Base-by-base conservation (phyloP, 2,329 filamentous ascomycete genomes). In the Sclerotinia nivalis region DNA sequence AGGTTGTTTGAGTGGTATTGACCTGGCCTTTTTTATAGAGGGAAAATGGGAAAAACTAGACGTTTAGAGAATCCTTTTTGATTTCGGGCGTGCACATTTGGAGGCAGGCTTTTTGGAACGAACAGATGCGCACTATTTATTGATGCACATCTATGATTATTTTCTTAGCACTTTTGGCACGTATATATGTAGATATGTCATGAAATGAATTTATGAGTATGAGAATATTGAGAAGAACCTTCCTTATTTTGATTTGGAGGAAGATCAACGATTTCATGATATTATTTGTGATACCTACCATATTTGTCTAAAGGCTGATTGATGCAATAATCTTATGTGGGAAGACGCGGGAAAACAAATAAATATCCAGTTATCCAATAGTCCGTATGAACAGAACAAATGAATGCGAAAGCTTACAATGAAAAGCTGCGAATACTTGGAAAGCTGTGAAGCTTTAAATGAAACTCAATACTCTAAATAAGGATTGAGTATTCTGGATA, bases 121-220 rank as follows among this genome's bases (percentile, higher is more conserved):
- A 40, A 20, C 15, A 13, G 47, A 22, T 52, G 15, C 15, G 15
- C 1, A 22, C n/a, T 1, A 1, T 22, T 4, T 1, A 6, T 25
- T 4, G 18, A n/a, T 22, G 45, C 3, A 18, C 4, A 12, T 40
- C 47, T 52, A 52, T 40, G 61, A 40, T 40, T 40, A 28, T 20
- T 25, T 10, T 37, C n/a, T 50, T 25, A 28, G 31, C 22, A 28
- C n/a, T 40, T 37, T 18, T 12, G n/a, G 1, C 4, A 52, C 13
- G 47, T 37, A 64, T 50, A n/a, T 50, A 40, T 28, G 22, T 50
- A 28, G 37, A 37, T 37, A 40, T 52, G n/a, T 28, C 34, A 52
- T 20, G n/a, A 25, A 43, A 65, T 12, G 61, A 52, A 28, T 40
- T 65, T 40, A 65, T 15, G 61, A 52, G 47, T 40, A 52, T 40